phyloP scores from a whole-genome alignment of 169 alveolate genomes.

The Plasmodium malariae region DNA sequence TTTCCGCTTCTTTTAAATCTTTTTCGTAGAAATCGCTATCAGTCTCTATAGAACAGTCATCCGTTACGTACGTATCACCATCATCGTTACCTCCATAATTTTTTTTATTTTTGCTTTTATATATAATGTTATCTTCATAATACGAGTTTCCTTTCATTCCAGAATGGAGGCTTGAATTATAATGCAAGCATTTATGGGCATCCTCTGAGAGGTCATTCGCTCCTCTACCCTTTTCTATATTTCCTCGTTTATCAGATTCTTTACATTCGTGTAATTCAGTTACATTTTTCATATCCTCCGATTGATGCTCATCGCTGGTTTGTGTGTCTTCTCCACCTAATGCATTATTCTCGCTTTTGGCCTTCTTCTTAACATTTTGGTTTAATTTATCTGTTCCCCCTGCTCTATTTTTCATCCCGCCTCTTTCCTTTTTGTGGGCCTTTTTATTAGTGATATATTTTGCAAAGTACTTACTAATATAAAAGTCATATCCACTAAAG shows the following conservation, averaged over 20 bases:
- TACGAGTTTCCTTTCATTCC: conserved; percentile 62
- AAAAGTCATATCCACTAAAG: conserved; percentile 90
- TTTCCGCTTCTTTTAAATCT: conserved; percentile 53
- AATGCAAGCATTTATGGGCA: background rate
- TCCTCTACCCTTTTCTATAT: too few species aligned
- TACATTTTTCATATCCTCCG: too few species aligned
- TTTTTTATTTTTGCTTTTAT: conserved; percentile 16
- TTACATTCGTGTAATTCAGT: too few species aligned
- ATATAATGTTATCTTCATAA: conserved; percentile 62
- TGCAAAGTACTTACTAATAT: conserved; percentile 63
- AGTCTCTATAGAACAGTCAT: conserved; percentile 57
- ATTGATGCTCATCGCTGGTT: too few species aligned
- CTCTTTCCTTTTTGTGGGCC: background rate
- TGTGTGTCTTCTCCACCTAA: background rate
- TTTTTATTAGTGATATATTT: conserved; percentile 40
- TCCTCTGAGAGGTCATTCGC: too few species aligned
- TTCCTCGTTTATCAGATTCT: too few species aligned
- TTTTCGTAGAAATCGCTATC: conserved; percentile 50
- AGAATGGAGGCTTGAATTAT: background rate
- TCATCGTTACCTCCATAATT: conserved; percentile 48
- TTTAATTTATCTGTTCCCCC: background rate
- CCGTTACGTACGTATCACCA: conserved; percentile 12
- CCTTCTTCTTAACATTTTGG: background rate
- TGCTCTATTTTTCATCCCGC: background rate
- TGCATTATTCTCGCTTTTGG: background rate